A percentile compares a stretch with the other conserved stretches of the same genome.
Evolutionary conservation across 371 early-diverging fungal species (phyloP).

Genomic region (Vairimorpha apis): DNA sequence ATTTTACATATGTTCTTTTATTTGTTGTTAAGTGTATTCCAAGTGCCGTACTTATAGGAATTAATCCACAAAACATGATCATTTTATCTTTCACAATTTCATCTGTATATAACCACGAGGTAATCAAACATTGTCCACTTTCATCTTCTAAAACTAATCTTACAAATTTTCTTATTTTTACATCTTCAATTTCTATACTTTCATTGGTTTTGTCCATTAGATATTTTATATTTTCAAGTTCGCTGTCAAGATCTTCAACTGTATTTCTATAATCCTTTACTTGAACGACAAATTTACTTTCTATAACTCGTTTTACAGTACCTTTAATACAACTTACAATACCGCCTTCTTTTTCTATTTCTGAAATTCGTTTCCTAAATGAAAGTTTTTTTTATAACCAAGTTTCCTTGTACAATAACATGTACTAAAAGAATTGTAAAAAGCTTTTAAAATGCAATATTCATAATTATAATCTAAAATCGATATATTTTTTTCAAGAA

Average conservation of each 20-base stretch:
- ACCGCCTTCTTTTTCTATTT: slow-evolving; percentile 44
- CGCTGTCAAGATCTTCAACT: slow-evolving; percentile 53
- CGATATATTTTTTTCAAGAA: slow-evolving; percentile 6
- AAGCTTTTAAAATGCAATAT: not conserved
- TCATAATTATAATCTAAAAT: slow-evolving; percentile 28
- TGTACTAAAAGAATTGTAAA: slow-evolving; percentile 27
- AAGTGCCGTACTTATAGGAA: not conserved
- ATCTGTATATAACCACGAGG: slow-evolving; percentile 52
- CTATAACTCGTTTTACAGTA: slow-evolving; percentile 42
- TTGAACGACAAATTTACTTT: slow-evolving; percentile 41
- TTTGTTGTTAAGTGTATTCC: slow-evolving; percentile 51
- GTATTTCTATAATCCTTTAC: slow-evolving; percentile 36
- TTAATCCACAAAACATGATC: slow-evolving; percentile 42
- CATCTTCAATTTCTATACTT: slow-evolving; percentile 24
- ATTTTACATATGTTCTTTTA: slow-evolving; percentile 39
- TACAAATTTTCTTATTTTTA: slow-evolving; percentile 43
- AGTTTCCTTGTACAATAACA: slow-evolving; percentile 13
- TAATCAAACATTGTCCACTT: slow-evolving; percentile 49
- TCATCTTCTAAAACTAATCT: slow-evolving; percentile 45
- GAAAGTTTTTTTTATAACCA: slow-evolving; percentile 49
- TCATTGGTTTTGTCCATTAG: slow-evolving; percentile 33
- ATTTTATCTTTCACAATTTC: slow-evolving; percentile 31
- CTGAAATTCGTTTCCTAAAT: slow-evolving; percentile 36
- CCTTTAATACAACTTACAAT: slow-evolving; percentile 41
- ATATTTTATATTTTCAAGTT: slow-evolving; percentile 48